Evolutionary conservation across 2,329 filamentous ascomycete species (phyloP), one percentile per base, ranked within the genome.

Genomic region (Arthroderma sp.): DNA sequence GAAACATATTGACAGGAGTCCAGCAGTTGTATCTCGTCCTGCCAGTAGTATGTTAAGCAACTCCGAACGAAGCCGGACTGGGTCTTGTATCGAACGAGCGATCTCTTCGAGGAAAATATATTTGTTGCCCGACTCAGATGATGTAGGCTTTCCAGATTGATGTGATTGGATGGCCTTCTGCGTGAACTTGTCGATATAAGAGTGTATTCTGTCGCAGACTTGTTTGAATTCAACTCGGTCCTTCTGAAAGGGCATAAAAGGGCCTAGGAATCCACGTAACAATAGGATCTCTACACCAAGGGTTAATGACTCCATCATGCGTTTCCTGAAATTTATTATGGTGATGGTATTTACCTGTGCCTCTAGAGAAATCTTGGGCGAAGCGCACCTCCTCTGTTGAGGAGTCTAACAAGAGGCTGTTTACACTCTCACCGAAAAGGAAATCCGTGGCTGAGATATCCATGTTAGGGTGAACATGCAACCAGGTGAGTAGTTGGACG

Each of bases 341-440:
- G 15, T 22, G 15, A 22, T 22, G 15, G 15, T 5, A 31, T 33
- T 28, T 49, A 49, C 48, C 48, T 45, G 48, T 47, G 27, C 48
- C 48, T 37, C 48, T 42, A 43, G 42, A 45, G 33, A 49, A 67
- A 44, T 57, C 55, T 15, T 40, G 40, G 34, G 58, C 56, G 46
- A 67, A 65, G n/a, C 56, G 51, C 28, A 52, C 42, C 75, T 76
- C 42, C 69, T 72, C 3, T 72, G 76, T 45, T 76, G 75, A 11
- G 59, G 55, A 29, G 1, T 59, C 60, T 31, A 55, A 57, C 8
- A 61, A 45, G 42, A 67, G 64, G 52, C 73, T 78, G 39, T 74
- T 76, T 15, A 88, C 81, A 50, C 83, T 83, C 49, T 79, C 71
- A 3, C 88, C 88, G 2, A 94, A 75, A 29, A 95, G 67, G 59